phyloP scores from a whole-genome alignment of 768 basidiomycete genomes.

The Pleurotus sapidus region DNA sequence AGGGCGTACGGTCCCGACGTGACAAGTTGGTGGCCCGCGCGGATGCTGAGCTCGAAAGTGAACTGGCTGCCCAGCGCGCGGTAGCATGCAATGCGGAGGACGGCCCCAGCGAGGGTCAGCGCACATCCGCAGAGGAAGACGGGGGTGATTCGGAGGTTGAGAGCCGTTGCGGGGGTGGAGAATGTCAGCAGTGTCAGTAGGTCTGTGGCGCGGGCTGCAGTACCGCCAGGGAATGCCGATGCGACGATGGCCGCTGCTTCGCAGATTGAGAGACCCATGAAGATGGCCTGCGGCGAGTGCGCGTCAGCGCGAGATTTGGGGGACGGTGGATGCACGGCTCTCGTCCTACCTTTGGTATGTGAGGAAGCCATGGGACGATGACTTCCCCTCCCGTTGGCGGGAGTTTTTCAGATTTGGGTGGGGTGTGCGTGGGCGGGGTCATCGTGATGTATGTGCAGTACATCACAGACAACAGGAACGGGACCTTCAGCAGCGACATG shows the following conservation, averaged over 20 bases:
- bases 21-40: slow-evolving; percentile 30
- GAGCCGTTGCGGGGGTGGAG: slow-evolving; percentile 9
- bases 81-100: slow-evolving; percentile 34
- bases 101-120: slow-evolving; percentile 21
- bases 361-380: background rate
- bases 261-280: background rate
- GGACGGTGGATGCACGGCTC: too few species aligned
- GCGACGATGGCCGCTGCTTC: background rate
- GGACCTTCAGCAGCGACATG: slow-evolving; percentile 6
- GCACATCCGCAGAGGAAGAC: slow-evolving; percentile 27
- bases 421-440: slow-evolving; percentile 3
- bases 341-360: background rate
- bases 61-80: slow-evolving; percentile 31
- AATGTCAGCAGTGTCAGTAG: slow-evolving; percentile 7
- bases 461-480: background rate
- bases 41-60: slow-evolving; percentile 38
- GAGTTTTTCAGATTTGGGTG: background rate
- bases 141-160: slow-evolving; percentile 15
- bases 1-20: slow-evolving; percentile 35
- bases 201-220: background rate
- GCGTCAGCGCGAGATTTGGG: too few species aligned
- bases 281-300: background rate
- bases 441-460: background rate
- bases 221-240: background rate
- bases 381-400: background rate